Conservation (phyloP, 2,329 filamentous ascomycete species). For the Phymatotrichopsis omnivora region DNA sequence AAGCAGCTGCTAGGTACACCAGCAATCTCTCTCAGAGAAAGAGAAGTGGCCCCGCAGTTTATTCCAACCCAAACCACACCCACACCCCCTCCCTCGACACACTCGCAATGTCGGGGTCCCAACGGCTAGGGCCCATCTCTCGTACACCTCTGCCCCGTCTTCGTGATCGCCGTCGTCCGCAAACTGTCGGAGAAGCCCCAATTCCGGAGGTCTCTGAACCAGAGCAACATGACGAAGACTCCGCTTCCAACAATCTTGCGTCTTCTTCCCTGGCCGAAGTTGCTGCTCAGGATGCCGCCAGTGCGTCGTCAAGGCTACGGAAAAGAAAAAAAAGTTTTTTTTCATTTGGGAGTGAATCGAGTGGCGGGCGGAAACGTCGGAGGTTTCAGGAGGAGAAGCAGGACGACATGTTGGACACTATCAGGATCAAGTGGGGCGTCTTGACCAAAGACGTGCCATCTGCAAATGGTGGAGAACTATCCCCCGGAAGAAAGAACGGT, state of each 20-base stretch:
- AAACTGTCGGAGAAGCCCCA: neutral
- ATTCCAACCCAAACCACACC: too few relatives aligned
- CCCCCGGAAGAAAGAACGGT: too few relatives aligned
- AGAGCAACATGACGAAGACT: neutral
- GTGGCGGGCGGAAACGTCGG: constrained; percentile 10
- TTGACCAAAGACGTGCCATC: too few relatives aligned
- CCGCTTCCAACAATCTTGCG: neutral
- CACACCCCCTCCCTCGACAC: neutral
- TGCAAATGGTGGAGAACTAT: too few relatives aligned
- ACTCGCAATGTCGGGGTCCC: constrained; percentile 10
- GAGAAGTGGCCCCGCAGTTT: too few relatives aligned
- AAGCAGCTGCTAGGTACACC: too few relatives aligned
- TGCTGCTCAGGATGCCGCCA: neutral
- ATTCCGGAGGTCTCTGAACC: neutral
- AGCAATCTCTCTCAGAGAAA: too few relatives aligned
- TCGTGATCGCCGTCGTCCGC: constrained; percentile 1
- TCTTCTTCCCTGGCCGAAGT: neutral
- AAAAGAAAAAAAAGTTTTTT: constrained; percentile 16
- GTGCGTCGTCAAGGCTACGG: neutral
- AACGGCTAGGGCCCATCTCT: constrained; percentile 18
- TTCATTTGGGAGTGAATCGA: constrained; percentile 8
- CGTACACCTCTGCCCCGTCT: constrained; percentile 12
- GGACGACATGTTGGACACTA: too few relatives aligned
- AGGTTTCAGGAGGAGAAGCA: neutral
- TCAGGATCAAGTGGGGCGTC: too few relatives aligned